These are phyloP conservation scores for Ilex paraguariensis DNA, from an alignment of 305 asterid species.

Conservation along the genomic window DNA sequence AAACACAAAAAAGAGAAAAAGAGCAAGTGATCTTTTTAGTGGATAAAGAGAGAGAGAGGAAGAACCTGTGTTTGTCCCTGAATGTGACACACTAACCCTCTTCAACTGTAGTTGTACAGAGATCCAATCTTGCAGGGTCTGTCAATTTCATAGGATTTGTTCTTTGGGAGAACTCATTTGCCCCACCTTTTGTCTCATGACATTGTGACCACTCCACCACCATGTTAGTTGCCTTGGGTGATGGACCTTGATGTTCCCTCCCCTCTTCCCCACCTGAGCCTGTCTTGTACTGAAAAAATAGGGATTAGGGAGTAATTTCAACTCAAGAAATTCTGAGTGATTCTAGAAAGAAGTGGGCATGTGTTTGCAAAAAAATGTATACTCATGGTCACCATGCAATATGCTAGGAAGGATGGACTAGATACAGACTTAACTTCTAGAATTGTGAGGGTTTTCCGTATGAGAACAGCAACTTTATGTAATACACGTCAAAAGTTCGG, in stretches of 20 bases:
- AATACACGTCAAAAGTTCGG: too few species aligned
- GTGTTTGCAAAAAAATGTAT: too few species aligned
- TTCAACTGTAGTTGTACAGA: conserved; percentile 11
- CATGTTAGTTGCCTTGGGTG: conserved; percentile 40
- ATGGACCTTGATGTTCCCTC: conserved; percentile 27
- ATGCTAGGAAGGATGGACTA: too few species aligned
- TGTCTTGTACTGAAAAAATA: conserved; percentile 12
- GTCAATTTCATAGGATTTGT: conserved; percentile 29
- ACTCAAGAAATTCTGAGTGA: too few species aligned
- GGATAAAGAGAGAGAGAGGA: conserved; percentile 16
- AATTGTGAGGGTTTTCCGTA: too few species aligned
- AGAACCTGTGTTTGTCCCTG: conserved; percentile 25
- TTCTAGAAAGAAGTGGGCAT: too few species aligned
- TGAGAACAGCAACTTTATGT: too few species aligned
- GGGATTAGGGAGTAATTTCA: too few species aligned
- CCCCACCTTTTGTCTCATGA: conserved; percentile 30
- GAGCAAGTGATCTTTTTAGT: conserved; percentile 22
- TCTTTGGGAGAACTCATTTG: conserved; percentile 20
- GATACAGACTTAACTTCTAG: too few species aligned
- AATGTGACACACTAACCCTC: conserved; percentile 9
- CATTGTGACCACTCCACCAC: conserved; percentile 31
- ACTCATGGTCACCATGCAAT: too few species aligned
- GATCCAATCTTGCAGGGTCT: conserved; percentile 37
- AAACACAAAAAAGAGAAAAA: not conserved
- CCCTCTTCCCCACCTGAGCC: conserved; percentile 14